A percentile compares a stretch with the other conserved stretches of the same genome.
Conservation (phyloP, 2,329 filamentous ascomycete genomes). For the Drechslerella coelobrocha region DNA sequence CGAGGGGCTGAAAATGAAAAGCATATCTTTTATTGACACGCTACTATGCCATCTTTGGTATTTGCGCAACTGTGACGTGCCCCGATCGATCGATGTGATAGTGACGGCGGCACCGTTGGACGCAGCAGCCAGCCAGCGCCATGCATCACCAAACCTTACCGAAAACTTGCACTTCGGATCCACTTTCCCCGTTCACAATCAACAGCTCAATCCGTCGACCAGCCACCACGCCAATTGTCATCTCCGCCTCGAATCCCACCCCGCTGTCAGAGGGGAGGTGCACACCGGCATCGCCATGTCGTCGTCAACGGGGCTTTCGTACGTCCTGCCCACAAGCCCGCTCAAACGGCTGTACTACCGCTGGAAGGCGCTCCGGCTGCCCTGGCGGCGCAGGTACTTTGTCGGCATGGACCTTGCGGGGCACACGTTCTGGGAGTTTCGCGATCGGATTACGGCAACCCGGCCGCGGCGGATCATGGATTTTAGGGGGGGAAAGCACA, state of each 20-base stretch:
- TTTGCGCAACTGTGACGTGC: conserved; percentile 1
- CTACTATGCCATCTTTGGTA: too few species aligned
- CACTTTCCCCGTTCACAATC: not conserved
- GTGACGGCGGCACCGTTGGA: not conserved
- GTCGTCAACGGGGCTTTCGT: not conserved
- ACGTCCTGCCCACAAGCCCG: conserved; percentile 20
- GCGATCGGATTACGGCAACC: conserved; percentile 57
- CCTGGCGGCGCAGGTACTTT: conserved; percentile 44
- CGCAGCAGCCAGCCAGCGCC: not conserved
- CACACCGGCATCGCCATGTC: not conserved
- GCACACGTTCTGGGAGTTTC: conserved; percentile 75
- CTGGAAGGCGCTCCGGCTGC: conserved; percentile 38
- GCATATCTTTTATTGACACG: too few species aligned
- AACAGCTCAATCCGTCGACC: not conserved
- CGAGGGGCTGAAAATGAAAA: too few species aligned
- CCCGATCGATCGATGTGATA: not conserved
- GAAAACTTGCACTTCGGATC: not conserved
- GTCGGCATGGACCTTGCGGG: conserved; percentile 67
- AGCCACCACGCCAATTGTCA: not conserved
- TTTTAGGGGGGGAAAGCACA: conserved; percentile 44
- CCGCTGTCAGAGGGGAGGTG: not conserved
- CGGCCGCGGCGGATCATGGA: conserved; percentile 51
- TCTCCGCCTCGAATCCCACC: not conserved
- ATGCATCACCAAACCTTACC: not conserved
- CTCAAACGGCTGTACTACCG: conserved; percentile 28